Evolutionary conservation across 768 basidiomycete genomes (phyloP), one percentile per base, ranked within the genome.

Genomic region (Antrodiella citrinella): DNA sequence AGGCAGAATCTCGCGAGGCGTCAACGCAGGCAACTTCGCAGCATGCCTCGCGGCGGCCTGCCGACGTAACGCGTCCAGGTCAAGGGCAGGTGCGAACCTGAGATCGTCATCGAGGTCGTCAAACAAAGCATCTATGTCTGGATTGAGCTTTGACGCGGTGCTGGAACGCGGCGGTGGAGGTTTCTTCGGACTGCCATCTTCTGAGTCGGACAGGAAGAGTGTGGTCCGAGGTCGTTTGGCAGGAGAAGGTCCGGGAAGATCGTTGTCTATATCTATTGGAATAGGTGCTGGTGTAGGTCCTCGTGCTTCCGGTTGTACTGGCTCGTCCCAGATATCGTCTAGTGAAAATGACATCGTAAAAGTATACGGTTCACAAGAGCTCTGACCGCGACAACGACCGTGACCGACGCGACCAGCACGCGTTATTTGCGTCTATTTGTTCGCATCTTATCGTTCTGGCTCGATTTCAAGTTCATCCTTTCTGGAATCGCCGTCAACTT

Each of bases 271-370:
- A 15, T 35, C 30, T 35, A 35, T 15, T 7, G 7, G 7, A 15
- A 35, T 35, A 15, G 30, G 30, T 35, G 15, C 15, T 35, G 30
- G 30, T 7, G 30, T 7, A 15, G 7, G 30, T 35, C 7, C 15
- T 7, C 15, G 30, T 10, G 48, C 44, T n/a, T 49, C 49, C 9
- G 45, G 47, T 20, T 62, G 66, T 53, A 72, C 59, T 30, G 77
- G 74, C 20, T 72, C 74, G 56, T 84, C 74, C 79, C 79, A 84
- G 62, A 85, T 84, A 56, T 73, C 69, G 55, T 76, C 75, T 63
- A 82, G 61, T 35, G 74, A 61, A 22, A 63, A 61, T 59, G 57
- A 52, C 56, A 54, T 51, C 21, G 21, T 41, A 35, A 35, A 7
- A 15, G 30, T 7, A 35, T 4, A 23, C 11, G 46, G 13, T 24